phyloP scores from a whole-genome alignment of 2,329 filamentous ascomycete genomes.

The Aspergillus sp. region DNA sequence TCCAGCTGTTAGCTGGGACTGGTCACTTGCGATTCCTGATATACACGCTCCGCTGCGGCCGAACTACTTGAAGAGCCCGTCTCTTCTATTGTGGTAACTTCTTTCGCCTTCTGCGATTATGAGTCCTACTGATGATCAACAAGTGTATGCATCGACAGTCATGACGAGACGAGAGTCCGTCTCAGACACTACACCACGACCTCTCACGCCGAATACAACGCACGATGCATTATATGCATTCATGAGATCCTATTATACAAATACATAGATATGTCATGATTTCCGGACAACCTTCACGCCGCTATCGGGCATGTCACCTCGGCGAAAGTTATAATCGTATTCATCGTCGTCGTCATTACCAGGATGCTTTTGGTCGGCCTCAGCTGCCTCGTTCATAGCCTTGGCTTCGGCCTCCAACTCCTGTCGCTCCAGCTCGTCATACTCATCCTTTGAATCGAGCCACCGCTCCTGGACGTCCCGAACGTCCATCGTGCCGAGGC shows the following conservation, averaged over 20 bases:
- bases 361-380: conserved; percentile 22
- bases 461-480: conserved; percentile 93
- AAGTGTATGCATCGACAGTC: too few species aligned
- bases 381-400: conserved; percentile 38
- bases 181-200: too few species aligned
- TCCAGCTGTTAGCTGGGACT: too few species aligned
- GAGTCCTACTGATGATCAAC: too few species aligned
- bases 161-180: too few species aligned
- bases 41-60: too few species aligned
- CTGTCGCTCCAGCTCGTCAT: conserved; percentile 75
- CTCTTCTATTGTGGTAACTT: conserved; percentile 5
- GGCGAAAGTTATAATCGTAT: conserved; percentile 20
- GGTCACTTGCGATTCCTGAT: too few species aligned
- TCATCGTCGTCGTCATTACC: conserved; percentile 32
- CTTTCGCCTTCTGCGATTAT: background rate
- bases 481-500: conserved; percentile 70
- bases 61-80: too few species aligned
- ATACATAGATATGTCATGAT: conserved; percentile 38
- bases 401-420: conserved; percentile 74
- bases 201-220: too few species aligned
- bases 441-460: conserved; percentile 85
- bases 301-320: conserved; percentile 52
- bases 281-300: conserved; percentile 73
- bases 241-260: conserved; percentile 22
- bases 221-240: too few species aligned